Conservation (phyloP, 1,284 basidiomycete species). For the Spongiforma sp. region DNA sequence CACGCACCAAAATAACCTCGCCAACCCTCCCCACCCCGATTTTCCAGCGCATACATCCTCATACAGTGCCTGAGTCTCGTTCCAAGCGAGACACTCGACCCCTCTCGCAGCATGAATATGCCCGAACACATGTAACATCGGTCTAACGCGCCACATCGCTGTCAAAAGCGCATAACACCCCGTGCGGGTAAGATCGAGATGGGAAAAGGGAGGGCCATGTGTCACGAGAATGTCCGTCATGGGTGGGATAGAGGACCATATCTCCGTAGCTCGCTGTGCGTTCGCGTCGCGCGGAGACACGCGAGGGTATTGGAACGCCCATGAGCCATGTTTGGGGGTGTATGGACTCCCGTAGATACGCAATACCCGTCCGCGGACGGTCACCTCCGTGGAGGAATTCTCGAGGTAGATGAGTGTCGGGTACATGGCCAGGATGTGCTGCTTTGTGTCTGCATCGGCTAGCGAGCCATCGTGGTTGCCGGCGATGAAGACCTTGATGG, state of each 20-base stretch:
- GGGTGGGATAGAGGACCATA: conserved; percentile 35
- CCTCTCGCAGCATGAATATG: conserved; percentile 48
- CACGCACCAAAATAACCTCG: conserved; percentile 18
- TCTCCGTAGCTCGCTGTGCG: conserved; percentile 3
- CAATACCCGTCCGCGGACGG: conserved; percentile 17
- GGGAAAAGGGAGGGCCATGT: conserved; percentile 45
- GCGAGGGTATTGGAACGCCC: conserved; percentile 15
- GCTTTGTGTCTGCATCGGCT: conserved; percentile 5
- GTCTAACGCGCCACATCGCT: conserved; percentile 40
- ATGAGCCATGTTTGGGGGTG: conserved; percentile 25
- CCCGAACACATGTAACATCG: conserved; percentile 46
- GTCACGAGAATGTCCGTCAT: conserved; percentile 47
- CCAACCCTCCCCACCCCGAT: conserved; percentile 26
- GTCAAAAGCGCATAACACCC: conserved; percentile 42
- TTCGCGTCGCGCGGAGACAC: conserved; percentile 2
- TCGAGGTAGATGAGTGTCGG: conserved; percentile 15
- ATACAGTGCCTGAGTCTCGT: conserved; percentile 35
- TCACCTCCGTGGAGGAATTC: conserved; percentile 12
- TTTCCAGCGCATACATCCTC: conserved; percentile 35
- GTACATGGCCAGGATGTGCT: conserved; percentile 1
- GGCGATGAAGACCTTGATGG: conserved; percentile 13
- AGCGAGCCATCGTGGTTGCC: conserved; percentile 15
- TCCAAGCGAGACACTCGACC: conserved; percentile 38
- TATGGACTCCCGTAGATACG: conserved; percentile 29
- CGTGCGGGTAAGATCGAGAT: conserved; percentile 34